These are phyloP conservation scores for Leucogyrophana mollusca DNA, from an alignment of 768 basidiomycete genomes.

Conservation along the genomic window DNA sequence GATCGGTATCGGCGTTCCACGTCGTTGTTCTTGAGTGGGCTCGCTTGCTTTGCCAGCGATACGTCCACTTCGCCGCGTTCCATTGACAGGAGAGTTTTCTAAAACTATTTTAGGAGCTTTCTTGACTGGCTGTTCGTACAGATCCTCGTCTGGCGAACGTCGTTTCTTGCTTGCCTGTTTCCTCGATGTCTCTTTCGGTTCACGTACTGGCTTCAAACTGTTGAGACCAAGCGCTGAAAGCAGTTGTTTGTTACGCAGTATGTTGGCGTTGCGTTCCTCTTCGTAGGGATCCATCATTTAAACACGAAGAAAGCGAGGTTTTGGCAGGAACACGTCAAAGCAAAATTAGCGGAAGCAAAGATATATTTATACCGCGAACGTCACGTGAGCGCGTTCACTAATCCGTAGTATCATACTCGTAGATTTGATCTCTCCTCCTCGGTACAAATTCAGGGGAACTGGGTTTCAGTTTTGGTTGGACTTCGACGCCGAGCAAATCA, in stretches of 20 bases:
- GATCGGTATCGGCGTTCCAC: conserved; percentile 33
- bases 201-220: conserved; percentile 40
- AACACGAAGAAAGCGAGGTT: no score
- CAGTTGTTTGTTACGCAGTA: conserved; percentile 42
- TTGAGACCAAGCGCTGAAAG: conserved; percentile 42
- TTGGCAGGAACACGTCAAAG: no score
- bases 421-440: background rate
- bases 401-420: no score
- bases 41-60: conserved; percentile 58
- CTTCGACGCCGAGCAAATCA: background rate
- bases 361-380: no score
- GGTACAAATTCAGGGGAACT: conserved; percentile 14
- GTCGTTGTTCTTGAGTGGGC: conserved; percentile 47
- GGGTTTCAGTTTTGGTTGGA: conserved; percentile 18
- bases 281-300: conserved; percentile 21
- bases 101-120: conserved; percentile 34
- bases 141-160: conserved; percentile 29
- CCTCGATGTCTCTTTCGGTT: conserved; percentile 42
- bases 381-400: no score
- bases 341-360: no score
- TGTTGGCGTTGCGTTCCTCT: conserved; percentile 33
- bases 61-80: conserved; percentile 65
- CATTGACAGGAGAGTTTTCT: conserved; percentile 16
- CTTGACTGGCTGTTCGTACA: conserved; percentile 12
- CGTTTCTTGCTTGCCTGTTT: conserved; percentile 40